Base-by-base conservation (phyloP, 2,329 filamentous ascomycete genomes). In the Apiospora kogelbergensis region DNA sequence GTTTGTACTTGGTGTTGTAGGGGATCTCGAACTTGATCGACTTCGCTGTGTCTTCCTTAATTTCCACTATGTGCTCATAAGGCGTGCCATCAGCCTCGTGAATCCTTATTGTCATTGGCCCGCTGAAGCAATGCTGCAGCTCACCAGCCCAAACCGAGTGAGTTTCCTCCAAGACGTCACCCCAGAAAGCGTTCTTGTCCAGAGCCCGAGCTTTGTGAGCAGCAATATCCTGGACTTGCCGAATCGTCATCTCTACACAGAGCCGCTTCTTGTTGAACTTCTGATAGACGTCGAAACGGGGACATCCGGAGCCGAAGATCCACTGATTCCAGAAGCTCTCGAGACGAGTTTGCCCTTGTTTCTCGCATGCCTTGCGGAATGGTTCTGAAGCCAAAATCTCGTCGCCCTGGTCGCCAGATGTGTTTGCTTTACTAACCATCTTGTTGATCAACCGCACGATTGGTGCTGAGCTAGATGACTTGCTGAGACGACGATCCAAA, bases 1-100 rank as follows among this genome's bases (percentile, higher is more conserved):
- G 91, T 83, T 98, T 99, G 83, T 99, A 99, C 79, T 99, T 99
- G 0, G 96, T 99, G 76, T 98, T 98, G 81, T 99, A 99, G 0
- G 95, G 95, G 70, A 99, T 98, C 71, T 98, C 95, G 70, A 98
- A 93, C 77, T 93, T 96, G 30, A 85, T 86, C 1, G 83, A 84
- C 74, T 92, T 93, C 2, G 92, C 93, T 17, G 89, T 88, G 37
- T 91, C 91, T 73, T 98, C 94, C 70, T 94, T 94, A 77, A 99
- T 97, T 75, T 98, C 94, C 41, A 98, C 91, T 71, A 98, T 98
- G 77, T 99, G 96, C 78, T 99, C 96, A 77, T 99, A 99, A 2
- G 96, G 96, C 0, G 96, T 98, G 11, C 96, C 96, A 76, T 99
- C 97, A 30, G 96, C 96, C 82, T 99, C 96, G 81, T 99, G 96